A percentile compares a stretch with the other conserved stretches of the same genome.
These are phyloP conservation scores for Colletotrichum tropicale DNA, from an alignment of 2,329 filamentous ascomycete genomes.

Conservation along the genomic window DNA sequence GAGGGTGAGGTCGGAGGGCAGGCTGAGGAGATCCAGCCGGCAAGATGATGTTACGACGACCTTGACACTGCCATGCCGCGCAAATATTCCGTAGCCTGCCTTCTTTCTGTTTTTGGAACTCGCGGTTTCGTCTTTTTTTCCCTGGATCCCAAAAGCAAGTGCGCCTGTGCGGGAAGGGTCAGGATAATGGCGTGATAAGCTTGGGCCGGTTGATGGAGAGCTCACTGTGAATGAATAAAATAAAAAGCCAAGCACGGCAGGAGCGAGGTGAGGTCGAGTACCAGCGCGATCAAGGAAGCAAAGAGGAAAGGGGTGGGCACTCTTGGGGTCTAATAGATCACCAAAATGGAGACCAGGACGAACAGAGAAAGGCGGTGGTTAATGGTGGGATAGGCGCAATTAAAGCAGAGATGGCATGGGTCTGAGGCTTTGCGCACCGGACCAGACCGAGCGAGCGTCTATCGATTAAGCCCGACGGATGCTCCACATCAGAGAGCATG, in stretches of 20 bases:
- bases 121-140: background rate
- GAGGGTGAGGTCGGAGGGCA: background rate
- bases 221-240: background rate
- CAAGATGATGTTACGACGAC: background rate
- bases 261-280: background rate
- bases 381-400: conserved; percentile 16
- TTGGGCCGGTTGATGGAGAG: background rate
- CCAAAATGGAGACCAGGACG: conserved; percentile 3
- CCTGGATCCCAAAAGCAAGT: background rate
- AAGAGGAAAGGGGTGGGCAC: background rate
- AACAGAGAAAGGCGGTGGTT: background rate
- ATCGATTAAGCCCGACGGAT: background rate
- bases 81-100: background rate
- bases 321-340: conserved; percentile 13
- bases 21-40: conserved; percentile 3
- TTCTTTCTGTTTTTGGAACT: background rate
- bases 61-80: conserved; percentile 17
- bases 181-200: background rate
- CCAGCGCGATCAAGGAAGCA: background rate
- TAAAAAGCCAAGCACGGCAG: background rate
- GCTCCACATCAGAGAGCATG: conserved; percentile 11
- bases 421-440: conserved; percentile 15
- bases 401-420: conserved; percentile 15
- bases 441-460: conserved; percentile 19
- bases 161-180: background rate